A percentile compares a stretch with the other conserved stretches of the same genome.
phyloP scores from a whole-genome alignment of 1,284 basidiomycete genomes.

The Meira miltonrushii region DNA sequence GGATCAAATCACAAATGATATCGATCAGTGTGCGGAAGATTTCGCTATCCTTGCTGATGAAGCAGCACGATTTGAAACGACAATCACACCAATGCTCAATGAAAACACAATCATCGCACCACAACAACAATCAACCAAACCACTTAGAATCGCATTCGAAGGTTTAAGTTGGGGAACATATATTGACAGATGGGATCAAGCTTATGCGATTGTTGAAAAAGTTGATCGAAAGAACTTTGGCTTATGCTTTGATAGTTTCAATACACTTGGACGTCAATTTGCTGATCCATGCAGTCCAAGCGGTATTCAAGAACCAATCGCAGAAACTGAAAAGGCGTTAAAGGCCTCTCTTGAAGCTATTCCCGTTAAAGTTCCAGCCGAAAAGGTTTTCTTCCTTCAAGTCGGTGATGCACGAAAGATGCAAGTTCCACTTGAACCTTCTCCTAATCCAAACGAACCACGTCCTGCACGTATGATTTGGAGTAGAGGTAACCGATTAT shows the following conservation, averaged over 20 bases:
- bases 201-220: slow-evolving; percentile 45
- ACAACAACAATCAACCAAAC: not conserved
- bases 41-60: slow-evolving; percentile 28
- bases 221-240: slow-evolving; percentile 50
- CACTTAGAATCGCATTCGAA: slow-evolving; percentile 40
- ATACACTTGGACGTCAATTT: slow-evolving; percentile 52
- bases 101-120: not conserved
- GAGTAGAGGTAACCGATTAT: slow-evolving; percentile 52
- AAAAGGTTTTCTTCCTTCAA: slow-evolving; percentile 53
- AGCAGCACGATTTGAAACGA: slow-evolving; percentile 19
- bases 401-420: slow-evolving; percentile 50
- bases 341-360: slow-evolving; percentile 26
- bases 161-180: slow-evolving; percentile 42
- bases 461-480: slow-evolving; percentile 52
- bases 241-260: slow-evolving; percentile 54
- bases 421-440: slow-evolving; percentile 29
- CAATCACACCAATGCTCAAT: not conserved
- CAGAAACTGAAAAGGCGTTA: slow-evolving; percentile 7
- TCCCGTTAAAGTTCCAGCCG: slow-evolving; percentile 10
- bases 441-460: slow-evolving; percentile 43
- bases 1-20: slow-evolving; percentile 31
- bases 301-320: slow-evolving; percentile 18
- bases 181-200: slow-evolving; percentile 47
- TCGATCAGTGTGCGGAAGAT: slow-evolving; percentile 38
- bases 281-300: slow-evolving; percentile 38